These are phyloP conservation scores for Colletotrichum sp. DNA, from an alignment of 2,329 filamentous ascomycete genomes.

Conservation along the genomic window DNA sequence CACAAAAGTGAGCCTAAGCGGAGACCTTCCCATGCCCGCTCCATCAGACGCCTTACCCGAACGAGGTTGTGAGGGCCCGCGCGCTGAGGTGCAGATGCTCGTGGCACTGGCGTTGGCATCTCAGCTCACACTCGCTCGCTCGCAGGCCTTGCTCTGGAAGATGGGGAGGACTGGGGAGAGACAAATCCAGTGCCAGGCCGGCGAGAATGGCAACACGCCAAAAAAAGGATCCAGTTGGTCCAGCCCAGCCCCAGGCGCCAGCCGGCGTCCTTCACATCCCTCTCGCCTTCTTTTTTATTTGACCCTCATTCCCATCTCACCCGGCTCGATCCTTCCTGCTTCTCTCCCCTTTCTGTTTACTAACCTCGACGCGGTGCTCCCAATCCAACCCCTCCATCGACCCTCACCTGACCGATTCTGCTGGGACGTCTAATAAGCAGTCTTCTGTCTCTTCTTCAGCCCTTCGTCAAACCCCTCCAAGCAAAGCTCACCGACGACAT, in stretches of 20 bases:
- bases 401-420: not conserved
- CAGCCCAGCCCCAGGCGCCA: slow-evolving; percentile 1
- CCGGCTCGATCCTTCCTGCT: not conserved
- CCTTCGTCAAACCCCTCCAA: not conserved
- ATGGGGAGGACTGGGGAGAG: not conserved
- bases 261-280: not conserved
- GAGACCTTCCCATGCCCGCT: slow-evolving; percentile 6
- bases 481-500: not conserved
- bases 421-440: not conserved
- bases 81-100: slow-evolving; percentile 15
- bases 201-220: slow-evolving; percentile 9
- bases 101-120: slow-evolving; percentile 13
- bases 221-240: not conserved
- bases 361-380: not conserved
- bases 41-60: not conserved
- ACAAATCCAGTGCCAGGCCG: not conserved
- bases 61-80: not conserved
- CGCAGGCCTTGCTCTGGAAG: not conserved
- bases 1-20: slow-evolving; percentile 2
- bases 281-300: not conserved
- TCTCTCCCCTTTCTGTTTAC: not conserved
- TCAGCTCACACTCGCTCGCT: not conserved
- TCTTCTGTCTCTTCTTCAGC: not conserved
- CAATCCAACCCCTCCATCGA: not conserved
- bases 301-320: slow-evolving; percentile 8